A percentile compares a stretch with the other conserved stretches of the same genome.
Evolutionary conservation across 139 green algal species (phyloP).

Genomic region (Picochlorum sp.): DNA sequence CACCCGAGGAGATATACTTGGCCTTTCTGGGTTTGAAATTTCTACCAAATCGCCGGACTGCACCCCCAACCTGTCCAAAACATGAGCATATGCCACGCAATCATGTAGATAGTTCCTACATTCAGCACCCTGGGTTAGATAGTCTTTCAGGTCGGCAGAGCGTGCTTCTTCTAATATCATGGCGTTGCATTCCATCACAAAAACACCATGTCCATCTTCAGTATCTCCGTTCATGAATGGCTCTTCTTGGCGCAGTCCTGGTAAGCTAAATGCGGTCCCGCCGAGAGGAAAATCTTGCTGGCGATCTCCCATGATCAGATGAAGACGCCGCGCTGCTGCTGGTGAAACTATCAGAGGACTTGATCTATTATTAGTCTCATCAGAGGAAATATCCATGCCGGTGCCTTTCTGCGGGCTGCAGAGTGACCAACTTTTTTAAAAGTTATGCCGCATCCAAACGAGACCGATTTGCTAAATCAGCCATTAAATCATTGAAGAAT

Average conservation of each 20-base stretch:
- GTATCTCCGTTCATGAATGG: no score
- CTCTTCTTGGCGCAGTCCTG: no score
- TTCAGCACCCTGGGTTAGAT: not conserved
- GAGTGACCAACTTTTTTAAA: no score
- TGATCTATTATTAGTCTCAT: conserved; percentile 1
- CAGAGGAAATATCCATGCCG: not conserved
- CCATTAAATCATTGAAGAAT: no score
- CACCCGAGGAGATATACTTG: not conserved
- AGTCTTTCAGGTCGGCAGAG: no score
- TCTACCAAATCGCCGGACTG: not conserved
- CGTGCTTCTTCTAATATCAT: no score
- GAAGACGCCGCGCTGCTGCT: conserved; percentile 12
- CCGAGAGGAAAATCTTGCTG: not conserved
- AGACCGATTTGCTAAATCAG: no score
- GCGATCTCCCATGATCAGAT: conserved; percentile 11
- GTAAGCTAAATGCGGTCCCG: not conserved
- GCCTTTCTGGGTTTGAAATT: not conserved
- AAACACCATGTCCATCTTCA: no score
- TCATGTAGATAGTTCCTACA: not conserved
- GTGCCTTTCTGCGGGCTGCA: no score
- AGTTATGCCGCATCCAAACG: no score
- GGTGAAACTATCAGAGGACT: conserved; percentile 3
- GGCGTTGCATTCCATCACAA: no score
- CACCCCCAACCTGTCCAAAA: not conserved
- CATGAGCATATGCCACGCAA: not conserved